These are phyloP conservation scores for Colletotrichum eleusines DNA, from an alignment of 2,329 filamentous ascomycete species.

Conservation along the genomic window DNA sequence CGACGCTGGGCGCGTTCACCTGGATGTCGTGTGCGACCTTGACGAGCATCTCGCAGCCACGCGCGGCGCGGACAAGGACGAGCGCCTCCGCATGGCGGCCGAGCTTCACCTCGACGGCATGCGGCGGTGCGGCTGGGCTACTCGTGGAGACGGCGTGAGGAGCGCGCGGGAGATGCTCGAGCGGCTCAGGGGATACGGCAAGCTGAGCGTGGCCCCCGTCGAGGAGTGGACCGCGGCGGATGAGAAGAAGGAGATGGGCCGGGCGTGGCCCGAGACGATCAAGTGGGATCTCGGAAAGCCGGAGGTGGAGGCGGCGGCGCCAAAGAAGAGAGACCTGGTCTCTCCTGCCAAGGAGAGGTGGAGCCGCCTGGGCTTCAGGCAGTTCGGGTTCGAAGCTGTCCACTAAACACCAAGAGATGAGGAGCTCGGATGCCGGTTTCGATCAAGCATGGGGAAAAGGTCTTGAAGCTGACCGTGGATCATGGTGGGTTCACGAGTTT, in stretches of 20 bases:
- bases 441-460: too few relatives aligned
- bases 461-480: not conserved
- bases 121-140: conserved; percentile 44
- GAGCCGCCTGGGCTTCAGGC: conserved; percentile 34
- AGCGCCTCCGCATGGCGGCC: conserved; percentile 41
- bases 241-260: conserved; percentile 43
- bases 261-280: conserved; percentile 36
- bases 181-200: conserved; percentile 43
- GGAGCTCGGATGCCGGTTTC: not conserved
- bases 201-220: conserved; percentile 34
- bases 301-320: conserved; percentile 32
- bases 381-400: conserved; percentile 1
- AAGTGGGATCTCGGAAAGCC: conserved; percentile 40
- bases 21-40: conserved; percentile 47
- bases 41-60: conserved; percentile 40
- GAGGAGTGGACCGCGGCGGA: conserved; percentile 42
- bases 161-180: conserved; percentile 31
- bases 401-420: not conserved
- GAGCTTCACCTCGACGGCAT: conserved; percentile 45
- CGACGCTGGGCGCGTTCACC: conserved; percentile 48
- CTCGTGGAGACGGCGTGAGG: conserved; percentile 38
- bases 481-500: not conserved
- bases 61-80: conserved; percentile 37
- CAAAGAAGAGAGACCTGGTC: conserved; percentile 41
- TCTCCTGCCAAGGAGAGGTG: conserved; percentile 44